These are phyloP conservation scores for Vitis hybrid DNA, from an alignment of 177 flowering plant genomes.

Conservation along the genomic window DNA sequence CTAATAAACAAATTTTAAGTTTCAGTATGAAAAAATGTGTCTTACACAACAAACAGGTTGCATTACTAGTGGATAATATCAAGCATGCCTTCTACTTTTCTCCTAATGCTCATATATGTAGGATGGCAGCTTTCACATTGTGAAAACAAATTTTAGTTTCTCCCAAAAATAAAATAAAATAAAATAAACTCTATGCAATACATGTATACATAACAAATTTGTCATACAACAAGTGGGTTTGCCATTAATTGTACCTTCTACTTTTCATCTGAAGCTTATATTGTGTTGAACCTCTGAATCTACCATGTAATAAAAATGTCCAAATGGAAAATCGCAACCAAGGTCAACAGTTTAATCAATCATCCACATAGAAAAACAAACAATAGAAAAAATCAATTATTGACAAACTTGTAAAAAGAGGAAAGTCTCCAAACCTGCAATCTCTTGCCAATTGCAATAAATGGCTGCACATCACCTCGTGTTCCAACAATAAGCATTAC, in stretches of 20 bases:
- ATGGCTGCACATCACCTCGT: slow-evolving; percentile 99
- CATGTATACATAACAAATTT: too few species aligned
- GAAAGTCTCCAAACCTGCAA: slow-evolving; percentile 60
- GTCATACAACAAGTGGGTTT: neutral
- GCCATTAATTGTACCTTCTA: neutral
- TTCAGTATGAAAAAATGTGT: too few species aligned
- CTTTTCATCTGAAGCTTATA: neutral
- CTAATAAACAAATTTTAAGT: neutral
- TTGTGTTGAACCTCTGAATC: neutral
- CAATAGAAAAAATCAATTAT: neutral
- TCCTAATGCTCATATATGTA: too few species aligned
- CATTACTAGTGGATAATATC: neutral
- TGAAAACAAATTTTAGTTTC: too few species aligned
- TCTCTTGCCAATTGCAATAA: slow-evolving; percentile 93
- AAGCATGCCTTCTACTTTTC: neutral
- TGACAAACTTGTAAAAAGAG: neutral
- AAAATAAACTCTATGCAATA: too few species aligned
- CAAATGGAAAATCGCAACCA: neutral
- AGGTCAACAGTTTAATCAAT: neutral
- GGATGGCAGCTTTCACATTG: too few species aligned
- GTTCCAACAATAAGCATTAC: slow-evolving; percentile 99
- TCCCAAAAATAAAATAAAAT: too few species aligned
- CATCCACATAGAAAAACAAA: neutral
- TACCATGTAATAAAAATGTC: neutral
- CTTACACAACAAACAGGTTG: too few species aligned